Conservation (phyloP, 331 rosid species). For the Ulmus americana region DNA sequence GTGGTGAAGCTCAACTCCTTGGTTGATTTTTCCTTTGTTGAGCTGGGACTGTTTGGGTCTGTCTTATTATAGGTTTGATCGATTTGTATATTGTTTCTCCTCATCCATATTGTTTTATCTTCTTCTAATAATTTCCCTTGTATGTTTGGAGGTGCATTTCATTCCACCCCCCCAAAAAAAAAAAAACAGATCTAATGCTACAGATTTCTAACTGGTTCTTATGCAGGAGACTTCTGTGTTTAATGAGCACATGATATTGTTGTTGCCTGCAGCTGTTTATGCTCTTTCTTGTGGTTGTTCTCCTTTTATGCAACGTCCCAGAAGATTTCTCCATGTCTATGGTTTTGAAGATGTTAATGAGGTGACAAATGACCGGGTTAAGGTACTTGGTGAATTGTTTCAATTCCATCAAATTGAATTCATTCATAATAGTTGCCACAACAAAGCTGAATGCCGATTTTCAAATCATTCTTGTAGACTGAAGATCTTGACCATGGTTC, state of each 20-base stretch:
- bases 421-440: slow-evolving; percentile 12
- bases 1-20: too few species aligned
- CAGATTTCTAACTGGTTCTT: slow-evolving; percentile 10
- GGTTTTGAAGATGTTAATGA: slow-evolving; percentile 35
- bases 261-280: slow-evolving; percentile 69
- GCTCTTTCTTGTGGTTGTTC: slow-evolving; percentile 74
- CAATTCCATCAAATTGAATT: slow-evolving; percentile 7
- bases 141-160: too few species aligned
- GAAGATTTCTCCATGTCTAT: slow-evolving; percentile 31
- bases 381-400: slow-evolving; percentile 36
- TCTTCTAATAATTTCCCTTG: too few species aligned
- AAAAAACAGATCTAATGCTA: not conserved
- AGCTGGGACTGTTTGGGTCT: too few species aligned
- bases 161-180: too few species aligned
- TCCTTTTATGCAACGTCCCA: slow-evolving; percentile 42
- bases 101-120: too few species aligned
- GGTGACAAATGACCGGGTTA: slow-evolving; percentile 37
- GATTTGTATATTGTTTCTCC: too few species aligned
- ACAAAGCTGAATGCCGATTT: slow-evolving; percentile 25
- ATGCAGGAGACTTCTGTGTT: slow-evolving; percentile 49
- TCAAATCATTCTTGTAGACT: slow-evolving; percentile 33
- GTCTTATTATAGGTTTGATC: too few species aligned
- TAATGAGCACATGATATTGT: slow-evolving; percentile 48
- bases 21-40: too few species aligned
- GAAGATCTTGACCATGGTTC: slow-evolving; percentile 50